Conservation (phyloP, 1,139 yeast genomes). For the Hanseniaspora sp. region DNA sequence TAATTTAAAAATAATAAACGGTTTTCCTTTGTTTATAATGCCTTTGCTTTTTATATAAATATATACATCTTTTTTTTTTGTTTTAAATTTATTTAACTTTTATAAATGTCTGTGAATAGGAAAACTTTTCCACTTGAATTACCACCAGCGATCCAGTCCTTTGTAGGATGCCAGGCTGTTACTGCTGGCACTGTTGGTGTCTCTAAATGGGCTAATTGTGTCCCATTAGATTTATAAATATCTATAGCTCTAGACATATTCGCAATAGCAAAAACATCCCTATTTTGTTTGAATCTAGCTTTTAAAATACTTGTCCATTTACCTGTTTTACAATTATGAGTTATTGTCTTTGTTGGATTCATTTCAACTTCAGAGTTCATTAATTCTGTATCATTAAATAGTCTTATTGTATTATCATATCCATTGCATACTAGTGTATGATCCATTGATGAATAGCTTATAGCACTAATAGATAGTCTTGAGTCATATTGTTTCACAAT, state of each 20-base stretch:
- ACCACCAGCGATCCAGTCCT: constrained; percentile 88
- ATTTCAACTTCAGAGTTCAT: constrained; percentile 32
- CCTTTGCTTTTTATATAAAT: background rate
- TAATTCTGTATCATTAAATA: constrained; percentile 38
- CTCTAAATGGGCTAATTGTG: constrained; percentile 61
- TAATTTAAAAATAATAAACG: too few species aligned
- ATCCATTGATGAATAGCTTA: constrained; percentile 72
- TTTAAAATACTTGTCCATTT: constrained; percentile 90
- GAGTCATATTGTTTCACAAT: constrained; percentile 51
- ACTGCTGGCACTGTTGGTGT: constrained; percentile 88
- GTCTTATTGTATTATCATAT: constrained; percentile 68
- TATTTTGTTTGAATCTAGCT: constrained; percentile 69
- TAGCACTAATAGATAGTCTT: constrained; percentile 68
- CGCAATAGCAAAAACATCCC: constrained; percentile 78
- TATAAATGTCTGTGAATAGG: constrained; percentile 34
- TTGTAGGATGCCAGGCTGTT: constrained; percentile 64
- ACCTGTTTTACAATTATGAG: constrained; percentile 91
- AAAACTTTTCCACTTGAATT: constrained; percentile 89
- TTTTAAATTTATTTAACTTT: background rate
- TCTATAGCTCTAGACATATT: constrained; percentile 86
- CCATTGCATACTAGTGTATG: constrained; percentile 75
- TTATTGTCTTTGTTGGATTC: constrained; percentile 48
- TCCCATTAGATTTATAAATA: constrained; percentile 64
- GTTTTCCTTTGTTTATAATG: too few species aligned
- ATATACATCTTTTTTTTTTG: background rate